A percentile compares a stretch with the other conserved stretches of the same genome.
Conservation (phyloP, 116 monocot species). For the Zostera marina region DNA sequence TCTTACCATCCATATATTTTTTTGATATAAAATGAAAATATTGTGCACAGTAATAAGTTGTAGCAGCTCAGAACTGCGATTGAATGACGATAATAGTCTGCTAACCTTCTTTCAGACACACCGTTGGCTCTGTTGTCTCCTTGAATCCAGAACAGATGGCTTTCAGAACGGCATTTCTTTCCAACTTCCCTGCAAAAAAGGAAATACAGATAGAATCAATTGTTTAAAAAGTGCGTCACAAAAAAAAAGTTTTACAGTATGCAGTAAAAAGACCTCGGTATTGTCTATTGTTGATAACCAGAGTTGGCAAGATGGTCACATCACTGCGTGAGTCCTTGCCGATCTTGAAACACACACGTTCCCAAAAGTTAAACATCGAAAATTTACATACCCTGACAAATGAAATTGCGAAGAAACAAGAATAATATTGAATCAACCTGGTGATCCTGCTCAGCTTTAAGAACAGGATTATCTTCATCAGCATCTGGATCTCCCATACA, state of each 20-base stretch:
- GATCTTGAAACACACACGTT: slow-evolving; percentile 22
- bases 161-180: slow-evolving; percentile 51
- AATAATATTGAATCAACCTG: slow-evolving; percentile 24
- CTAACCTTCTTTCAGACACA: slow-evolving; percentile 72
- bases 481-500: slow-evolving; percentile 84
- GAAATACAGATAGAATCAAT: background rate
- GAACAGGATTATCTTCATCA: slow-evolving; percentile 52
- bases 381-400: background rate
- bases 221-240: background rate
- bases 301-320: slow-evolving; percentile 77
- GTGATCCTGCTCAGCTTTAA: slow-evolving; percentile 59
- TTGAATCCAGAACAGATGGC: slow-evolving; percentile 83
- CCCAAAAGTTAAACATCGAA: background rate
- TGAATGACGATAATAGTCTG: too few species aligned
- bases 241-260: background rate
- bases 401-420: background rate
- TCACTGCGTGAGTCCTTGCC: slow-evolving; percentile 54
- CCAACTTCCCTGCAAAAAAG: slow-evolving; percentile 36
- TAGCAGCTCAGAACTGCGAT: too few species aligned
- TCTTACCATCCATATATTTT: background rate
- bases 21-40: too few species aligned
- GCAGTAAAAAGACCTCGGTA: slow-evolving; percentile 34
- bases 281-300: slow-evolving; percentile 66
- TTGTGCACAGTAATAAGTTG: background rate
- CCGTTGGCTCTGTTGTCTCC: slow-evolving; percentile 61